Base-by-base conservation (phyloP, 1,139 yeast species). In the Chernovozyma sophiae-reginae region DNA sequence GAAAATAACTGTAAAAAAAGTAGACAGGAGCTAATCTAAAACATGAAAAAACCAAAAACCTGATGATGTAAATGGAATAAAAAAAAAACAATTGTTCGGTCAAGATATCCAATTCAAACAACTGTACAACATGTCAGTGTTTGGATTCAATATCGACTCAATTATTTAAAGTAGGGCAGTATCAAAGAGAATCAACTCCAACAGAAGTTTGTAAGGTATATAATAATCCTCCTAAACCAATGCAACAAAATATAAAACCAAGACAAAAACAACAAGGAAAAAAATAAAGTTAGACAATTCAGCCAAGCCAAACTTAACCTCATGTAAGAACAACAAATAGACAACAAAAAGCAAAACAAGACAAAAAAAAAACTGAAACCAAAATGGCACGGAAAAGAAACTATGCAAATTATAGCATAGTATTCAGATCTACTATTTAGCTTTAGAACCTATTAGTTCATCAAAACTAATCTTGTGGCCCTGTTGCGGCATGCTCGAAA, bases 381-480 rank as follows among this genome's bases (percentile, higher is more conserved):
- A 34, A 31, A 12, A 25, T n/a, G n/a, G n/a, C n/a, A n/a, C n/a
- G n/a, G n/a, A n/a, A n/a, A 32, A 34, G 30, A 17, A 16, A 26
- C 15, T 14, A 31, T 18, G 12, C 29, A 20, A 7, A 15, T 29
- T 30, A 12, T 26, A 6, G 11, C 29, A 11, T n/a, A n/a, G n/a
- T n/a, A n/a, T n/a, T n/a, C n/a, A n/a, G n/a, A n/a, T n/a, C n/a
- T n/a, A 28, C 15, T 29, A 37, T 22, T 33, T 38, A 44, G 37
- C 40, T 33, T 62, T 53, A 10, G 70, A 63, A 25, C 70, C 63
- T 43, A 69, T 52, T 44, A 68, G 59, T 23, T 69, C 73, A 45
- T 64, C 62, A 40, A 68, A 68, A 17, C 68, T 56, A 39, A 69
- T 66, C 51, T 60, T 64, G 39, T 68, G 73, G 27, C 68, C 72